Evolutionary conservation across 1,284 basidiomycete genomes (phyloP).

Genomic region (Moesziomyces aphidis): DNA sequence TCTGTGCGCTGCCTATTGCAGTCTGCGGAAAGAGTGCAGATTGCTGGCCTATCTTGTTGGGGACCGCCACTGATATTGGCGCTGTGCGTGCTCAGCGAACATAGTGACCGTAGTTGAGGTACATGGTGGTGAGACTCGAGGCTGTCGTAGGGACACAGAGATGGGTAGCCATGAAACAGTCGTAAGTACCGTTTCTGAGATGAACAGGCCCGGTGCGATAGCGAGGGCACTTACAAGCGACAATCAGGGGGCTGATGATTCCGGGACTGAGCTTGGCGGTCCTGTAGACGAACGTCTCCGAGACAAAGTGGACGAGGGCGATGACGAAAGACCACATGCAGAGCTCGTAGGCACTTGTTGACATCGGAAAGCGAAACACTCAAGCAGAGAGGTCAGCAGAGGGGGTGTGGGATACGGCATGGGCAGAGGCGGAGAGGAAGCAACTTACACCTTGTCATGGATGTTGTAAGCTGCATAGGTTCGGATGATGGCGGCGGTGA

Average conservation of each 20-base stretch:
- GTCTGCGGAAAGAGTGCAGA: neutral
- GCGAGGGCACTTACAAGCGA: slow-evolving; percentile 78
- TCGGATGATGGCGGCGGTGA: slow-evolving; percentile 62
- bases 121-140: slow-evolving; percentile 41
- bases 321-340: slow-evolving; percentile 87
- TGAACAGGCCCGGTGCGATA: neutral
- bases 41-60: too few species aligned
- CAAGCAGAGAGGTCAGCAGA: neutral
- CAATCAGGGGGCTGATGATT: slow-evolving; percentile 81
- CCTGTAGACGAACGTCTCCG: slow-evolving; percentile 85
- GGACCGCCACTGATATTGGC: too few species aligned
- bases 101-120: slow-evolving; percentile 19
- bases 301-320: slow-evolving; percentile 87
- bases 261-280: slow-evolving; percentile 77
- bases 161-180: neutral
- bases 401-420: too few species aligned
- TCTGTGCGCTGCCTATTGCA: neutral
- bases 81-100: slow-evolving; percentile 2
- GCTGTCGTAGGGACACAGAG: slow-evolving; percentile 4
- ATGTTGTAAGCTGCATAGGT: slow-evolving; percentile 63
- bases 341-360: slow-evolving; percentile 77
- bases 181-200: neutral
- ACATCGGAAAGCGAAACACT: neutral
- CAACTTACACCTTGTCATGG: slow-evolving; percentile 51
- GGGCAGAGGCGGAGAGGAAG: too few species aligned